phyloP scores from a whole-genome alignment of 1,139 yeast species.

The Spathaspora sp. region DNA sequence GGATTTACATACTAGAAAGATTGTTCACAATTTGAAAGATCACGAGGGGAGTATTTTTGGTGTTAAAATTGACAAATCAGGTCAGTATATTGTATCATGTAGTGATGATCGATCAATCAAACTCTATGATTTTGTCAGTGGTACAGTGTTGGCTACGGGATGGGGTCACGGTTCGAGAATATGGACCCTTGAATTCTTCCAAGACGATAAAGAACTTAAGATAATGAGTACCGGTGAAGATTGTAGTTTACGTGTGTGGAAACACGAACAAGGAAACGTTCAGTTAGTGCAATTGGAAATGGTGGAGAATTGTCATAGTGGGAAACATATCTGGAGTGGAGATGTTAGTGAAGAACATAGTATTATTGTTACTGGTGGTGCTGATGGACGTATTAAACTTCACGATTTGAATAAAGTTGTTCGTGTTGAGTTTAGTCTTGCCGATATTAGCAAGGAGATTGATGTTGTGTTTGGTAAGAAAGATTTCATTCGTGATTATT shows the following conservation, averaged over 20 bases:
- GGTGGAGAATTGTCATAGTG: conserved; percentile 66
- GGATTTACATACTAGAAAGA: conserved; percentile 49
- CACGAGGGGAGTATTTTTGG: conserved; percentile 94
- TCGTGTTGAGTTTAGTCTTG: conserved; percentile 23
- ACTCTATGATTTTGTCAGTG: conserved; percentile 62
- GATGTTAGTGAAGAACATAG: conserved; percentile 50
- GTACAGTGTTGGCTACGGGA: conserved; percentile 67
- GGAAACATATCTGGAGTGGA: conserved; percentile 87
- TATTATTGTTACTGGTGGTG: conserved; percentile 78
- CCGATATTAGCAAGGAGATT: conserved; percentile 27
- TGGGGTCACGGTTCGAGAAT: conserved; percentile 98
- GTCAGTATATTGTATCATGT: conserved; percentile 66
- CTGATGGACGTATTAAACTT: conserved; percentile 77
- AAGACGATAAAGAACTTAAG: conserved; percentile 32
- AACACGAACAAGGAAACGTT: conserved; percentile 26
- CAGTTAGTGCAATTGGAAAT: conserved; percentile 29
- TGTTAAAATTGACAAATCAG: conserved; percentile 60
- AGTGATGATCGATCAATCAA: conserved; percentile 92
- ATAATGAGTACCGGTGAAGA: conserved; percentile 82
- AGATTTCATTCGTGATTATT: conserved; percentile 65
- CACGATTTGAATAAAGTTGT: conserved; percentile 45
- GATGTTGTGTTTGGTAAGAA: conserved; percentile 32
- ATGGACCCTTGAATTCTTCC: conserved; percentile 72
- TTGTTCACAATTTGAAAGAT: conserved; percentile 57
- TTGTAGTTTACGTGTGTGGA: conserved; percentile 84